Evolutionary conservation across 2,329 filamentous ascomycete species (phyloP).

Genomic region (Trichoderma harzianum): DNA sequence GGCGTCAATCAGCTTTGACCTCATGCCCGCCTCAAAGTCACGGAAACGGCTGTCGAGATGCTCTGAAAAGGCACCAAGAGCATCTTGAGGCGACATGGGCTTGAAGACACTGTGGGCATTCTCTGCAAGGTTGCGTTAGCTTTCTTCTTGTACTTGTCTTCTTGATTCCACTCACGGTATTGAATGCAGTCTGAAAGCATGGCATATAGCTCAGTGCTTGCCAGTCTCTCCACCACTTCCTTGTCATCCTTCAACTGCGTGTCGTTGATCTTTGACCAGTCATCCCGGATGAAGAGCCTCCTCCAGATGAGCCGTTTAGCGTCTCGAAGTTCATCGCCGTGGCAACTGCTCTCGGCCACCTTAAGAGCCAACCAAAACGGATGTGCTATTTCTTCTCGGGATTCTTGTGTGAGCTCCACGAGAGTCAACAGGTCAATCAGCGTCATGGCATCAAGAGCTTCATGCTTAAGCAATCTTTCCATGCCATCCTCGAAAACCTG

Average conservation of each 20-base stretch:
- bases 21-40: slow-evolving; percentile 59
- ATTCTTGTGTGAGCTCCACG: slow-evolving; percentile 49
- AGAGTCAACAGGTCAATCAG: slow-evolving; percentile 78
- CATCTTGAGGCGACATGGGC: slow-evolving; percentile 50
- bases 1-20: slow-evolving; percentile 65
- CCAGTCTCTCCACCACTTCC: slow-evolving; percentile 60
- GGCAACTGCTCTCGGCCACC: slow-evolving; percentile 54
- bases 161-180: slow-evolving; percentile 53
- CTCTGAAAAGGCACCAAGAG: slow-evolving; percentile 58
- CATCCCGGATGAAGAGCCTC: slow-evolving; percentile 75
- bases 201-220: slow-evolving; percentile 64
- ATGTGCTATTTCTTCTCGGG: slow-evolving; percentile 52
- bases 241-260: slow-evolving; percentile 71
- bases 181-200: slow-evolving; percentile 63
- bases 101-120: slow-evolving; percentile 42
- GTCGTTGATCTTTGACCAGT: slow-evolving; percentile 79
- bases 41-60: slow-evolving; percentile 59
- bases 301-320: slow-evolving; percentile 74
- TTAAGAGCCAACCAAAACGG: slow-evolving; percentile 75
- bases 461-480: slow-evolving; percentile 65
- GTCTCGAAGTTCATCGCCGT: slow-evolving; percentile 55
- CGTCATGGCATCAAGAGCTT: slow-evolving; percentile 62
- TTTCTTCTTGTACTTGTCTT: not conserved
- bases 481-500: slow-evolving; percentile 70
- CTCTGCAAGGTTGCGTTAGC: slow-evolving; percentile 32